Evolutionary conservation across 805 yeast species (phyloP), one percentile per base, ranked within the genome.

Genomic region (Cyberlindnera japonica): DNA sequence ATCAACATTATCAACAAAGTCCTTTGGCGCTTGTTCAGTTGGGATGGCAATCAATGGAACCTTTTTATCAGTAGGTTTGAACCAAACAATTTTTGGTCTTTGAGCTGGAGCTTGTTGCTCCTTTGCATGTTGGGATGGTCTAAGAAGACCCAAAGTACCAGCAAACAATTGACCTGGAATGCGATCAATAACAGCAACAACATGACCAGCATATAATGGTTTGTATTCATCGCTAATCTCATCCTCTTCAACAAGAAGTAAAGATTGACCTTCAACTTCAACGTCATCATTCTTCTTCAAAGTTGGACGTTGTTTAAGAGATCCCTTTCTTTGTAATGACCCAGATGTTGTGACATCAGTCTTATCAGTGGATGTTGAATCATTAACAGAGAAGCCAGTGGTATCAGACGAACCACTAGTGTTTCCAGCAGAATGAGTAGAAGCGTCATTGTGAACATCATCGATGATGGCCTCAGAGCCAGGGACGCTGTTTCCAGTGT

Each of bases 31-130:
- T 62, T 93, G 96, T 56, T 93, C 99, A 2, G 97, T 93, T 28
- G 99, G 99, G 49, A 93, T 93, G 13, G 99, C 99, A 68, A 93
- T 90, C 49, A 93, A 72, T 5, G 99, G 99, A 16, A 93, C 99
- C 48, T 95, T 87, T 65, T 93, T 93, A 61, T 93, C 99, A 1
- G 96, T 90, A 27, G 99, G 99, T 61, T 93, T 93, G 63, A 93
- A 93, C 99, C 99, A 93, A 24, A 93, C 97, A 69, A 93, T 93
- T 60, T 93, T 93, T 24, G 99, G 99, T 31, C 77, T 76, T 18
- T 46, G 49, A 14, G 37, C 34, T 10, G 57, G 43, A 40, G 49
- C 35, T 43, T 60, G 71, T 69, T 51, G 55, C 53, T 44, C 51
- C 38, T 48, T 48, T 1, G 43, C 40, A 16, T 95, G 95, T 54